Conservation (phyloP, 306 rosid species). For the Quercus parvula region DNA sequence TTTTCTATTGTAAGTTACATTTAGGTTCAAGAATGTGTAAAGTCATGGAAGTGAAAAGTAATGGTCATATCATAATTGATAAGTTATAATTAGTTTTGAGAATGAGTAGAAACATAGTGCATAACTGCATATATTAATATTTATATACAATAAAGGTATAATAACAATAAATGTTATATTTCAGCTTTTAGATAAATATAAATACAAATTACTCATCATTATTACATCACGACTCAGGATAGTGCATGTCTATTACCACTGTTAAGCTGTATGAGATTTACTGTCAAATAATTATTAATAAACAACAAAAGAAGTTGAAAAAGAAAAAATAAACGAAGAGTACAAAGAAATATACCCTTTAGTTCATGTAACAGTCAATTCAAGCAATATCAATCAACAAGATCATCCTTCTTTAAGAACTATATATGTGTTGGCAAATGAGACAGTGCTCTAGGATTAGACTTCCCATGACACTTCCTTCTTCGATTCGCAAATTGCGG, state of each 20-base stretch:
- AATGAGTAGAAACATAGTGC: no score
- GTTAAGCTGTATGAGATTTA: constrained; percentile 6
- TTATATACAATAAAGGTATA: no score
- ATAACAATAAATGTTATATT: no score
- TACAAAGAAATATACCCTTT: not conserved
- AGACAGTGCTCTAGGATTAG: constrained; percentile 50
- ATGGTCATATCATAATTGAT: no score
- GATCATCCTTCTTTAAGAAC: constrained; percentile 16
- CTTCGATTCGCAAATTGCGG: constrained; percentile 47
- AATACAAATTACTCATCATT: not conserved
- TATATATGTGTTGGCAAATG: constrained; percentile 33
- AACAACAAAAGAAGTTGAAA: no score
- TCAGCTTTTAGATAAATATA: no score
- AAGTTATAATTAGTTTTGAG: no score
- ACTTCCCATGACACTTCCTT: constrained; percentile 60
- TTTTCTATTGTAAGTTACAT: no score
- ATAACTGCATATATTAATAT: no score
- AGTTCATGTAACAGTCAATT: not conserved
- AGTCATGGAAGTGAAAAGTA: no score
- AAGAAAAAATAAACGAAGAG: not conserved
- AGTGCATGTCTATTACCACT: not conserved
- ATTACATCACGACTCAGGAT: not conserved
- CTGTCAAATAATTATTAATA: no score
- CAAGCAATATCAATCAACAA: not conserved
- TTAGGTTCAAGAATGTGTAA: no score